Base-by-base conservation (phyloP, 1,139 yeast genomes). In the Taphrina populina region DNA sequence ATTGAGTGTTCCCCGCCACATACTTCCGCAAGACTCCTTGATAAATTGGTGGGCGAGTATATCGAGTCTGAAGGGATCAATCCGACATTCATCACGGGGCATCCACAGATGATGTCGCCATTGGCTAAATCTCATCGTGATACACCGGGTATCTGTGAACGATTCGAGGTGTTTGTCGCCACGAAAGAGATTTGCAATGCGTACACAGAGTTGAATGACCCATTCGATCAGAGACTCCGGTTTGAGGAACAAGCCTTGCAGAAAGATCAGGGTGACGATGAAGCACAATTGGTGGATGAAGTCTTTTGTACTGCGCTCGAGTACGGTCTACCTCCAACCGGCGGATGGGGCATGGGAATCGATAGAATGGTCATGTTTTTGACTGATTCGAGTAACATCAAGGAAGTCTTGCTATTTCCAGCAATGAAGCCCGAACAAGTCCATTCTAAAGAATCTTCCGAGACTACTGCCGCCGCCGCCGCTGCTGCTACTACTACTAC, bases 281-380 rank as follows among this genome's bases (percentile, higher is more conserved):
- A 92, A 76, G 98, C 96, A 59, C 98, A 92, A 76, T 71, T 88
- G 73, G 79, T 92, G 63, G 98, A 92, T 71, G 98, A 92, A 75
- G 84, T 88, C 61, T 92, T 92, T 88, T 85, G 95, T 77, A 87
- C 90, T 68, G 96, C 98, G 63, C 81, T 92, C 69, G 98, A 92
- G 76, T 92, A 88, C 73, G 98, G 98, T 73, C 80, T 92, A 68
- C 98, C 98, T 61, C 98, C 98, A 67, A 92, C 98, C 67, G 98
- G 95, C 71, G 98, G 98, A 66, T 92, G 97, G 97, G 98, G 98
- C 67, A 85, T 95, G 76, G 98, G 98, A 80, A 88, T 92, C 66
- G 98, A 92, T 75, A 87, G 98, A 78, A 72, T 92, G 68, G 92
- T 96, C 70, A 92, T 92, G 98, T 57, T 92, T 78, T 81, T 92